Conservation (phyloP, 495 filamentous ascomycete genomes). For the Haplographium delicatum region DNA sequence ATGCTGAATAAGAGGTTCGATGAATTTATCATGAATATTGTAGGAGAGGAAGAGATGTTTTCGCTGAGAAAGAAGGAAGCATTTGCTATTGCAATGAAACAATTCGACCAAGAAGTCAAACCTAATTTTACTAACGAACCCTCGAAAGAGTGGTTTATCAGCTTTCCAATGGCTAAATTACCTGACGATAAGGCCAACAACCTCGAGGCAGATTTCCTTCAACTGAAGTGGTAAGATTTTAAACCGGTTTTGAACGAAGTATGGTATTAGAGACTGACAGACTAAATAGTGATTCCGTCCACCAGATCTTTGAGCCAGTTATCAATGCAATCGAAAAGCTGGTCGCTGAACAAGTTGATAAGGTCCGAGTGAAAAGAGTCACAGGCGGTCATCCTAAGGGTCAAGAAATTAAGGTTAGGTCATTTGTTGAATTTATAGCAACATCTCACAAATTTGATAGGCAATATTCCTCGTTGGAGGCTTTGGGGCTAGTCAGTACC, state of each 20-base stretch:
- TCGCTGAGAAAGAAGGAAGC: slow-evolving; percentile 20
- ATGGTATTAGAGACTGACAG: too few species aligned
- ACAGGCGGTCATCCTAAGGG: not conserved
- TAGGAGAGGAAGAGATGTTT: slow-evolving; percentile 25
- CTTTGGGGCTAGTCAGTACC: slow-evolving; percentile 10
- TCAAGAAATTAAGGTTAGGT: slow-evolving; percentile 6
- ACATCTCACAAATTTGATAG: not conserved
- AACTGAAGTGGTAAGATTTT: slow-evolving; percentile 24
- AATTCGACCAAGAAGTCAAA: slow-evolving; percentile 29
- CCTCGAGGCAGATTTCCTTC: slow-evolving; percentile 21
- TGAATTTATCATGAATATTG: slow-evolving; percentile 22
- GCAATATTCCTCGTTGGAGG: slow-evolving; percentile 17
- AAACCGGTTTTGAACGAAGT: too few species aligned
- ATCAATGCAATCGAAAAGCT: slow-evolving; percentile 32
- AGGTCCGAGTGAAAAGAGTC: slow-evolving; percentile 11
- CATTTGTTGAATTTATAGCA: not conserved
- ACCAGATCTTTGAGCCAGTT: slow-evolving; percentile 34
- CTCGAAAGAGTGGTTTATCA: slow-evolving; percentile 26
- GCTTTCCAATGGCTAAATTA: slow-evolving; percentile 27
- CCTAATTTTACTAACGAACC: slow-evolving; percentile 16
- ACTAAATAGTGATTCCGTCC: slow-evolving; percentile 25
- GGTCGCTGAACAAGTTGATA: slow-evolving; percentile 31
- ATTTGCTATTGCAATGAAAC: slow-evolving; percentile 15
- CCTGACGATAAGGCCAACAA: slow-evolving; percentile 23
- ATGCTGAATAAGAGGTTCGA: slow-evolving; percentile 29